phyloP scores from a whole-genome alignment of 495 filamentous ascomycete genomes.

The Aspergillus bertholletiae region DNA sequence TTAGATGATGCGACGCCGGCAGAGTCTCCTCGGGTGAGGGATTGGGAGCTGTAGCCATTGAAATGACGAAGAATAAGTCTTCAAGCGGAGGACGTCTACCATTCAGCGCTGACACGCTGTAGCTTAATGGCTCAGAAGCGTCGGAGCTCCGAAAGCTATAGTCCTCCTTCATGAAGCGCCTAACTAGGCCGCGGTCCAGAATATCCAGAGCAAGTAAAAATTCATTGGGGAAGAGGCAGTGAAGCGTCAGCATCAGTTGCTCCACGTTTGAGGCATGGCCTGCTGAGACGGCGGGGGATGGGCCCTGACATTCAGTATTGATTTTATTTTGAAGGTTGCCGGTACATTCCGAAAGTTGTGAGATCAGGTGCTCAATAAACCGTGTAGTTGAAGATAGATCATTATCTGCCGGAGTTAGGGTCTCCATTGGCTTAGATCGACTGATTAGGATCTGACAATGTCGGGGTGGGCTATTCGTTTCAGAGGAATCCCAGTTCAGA shows the following conservation, averaged over 20 bases:
- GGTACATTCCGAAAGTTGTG: conserved; percentile 15
- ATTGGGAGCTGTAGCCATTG: conserved; percentile 42
- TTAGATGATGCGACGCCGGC: conserved; percentile 6
- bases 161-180: conserved; percentile 25
- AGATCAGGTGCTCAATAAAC: conserved; percentile 31
- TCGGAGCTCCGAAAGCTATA: not conserved
- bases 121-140: not conserved
- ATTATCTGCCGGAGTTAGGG: not conserved
- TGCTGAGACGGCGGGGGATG: conserved; percentile 19
- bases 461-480: too few relatives aligned
- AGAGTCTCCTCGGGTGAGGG: conserved; percentile 3
- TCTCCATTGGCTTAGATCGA: not conserved
- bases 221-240: conserved; percentile 52
- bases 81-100: conserved; percentile 9
- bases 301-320: conserved; percentile 15
- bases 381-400: conserved; percentile 2
- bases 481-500: too few relatives aligned
- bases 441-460: not conserved
- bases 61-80: conserved; percentile 35
- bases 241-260: conserved; percentile 48
- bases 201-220: conserved; percentile 77
- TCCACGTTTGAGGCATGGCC: conserved; percentile 25
- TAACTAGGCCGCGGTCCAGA: conserved; percentile 69
- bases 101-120: not conserved
- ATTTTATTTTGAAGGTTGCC: not conserved